These are phyloP conservation scores for Ophiobolus disseminans DNA, from an alignment of 2,329 filamentous ascomycete genomes.

Conservation along the genomic window DNA sequence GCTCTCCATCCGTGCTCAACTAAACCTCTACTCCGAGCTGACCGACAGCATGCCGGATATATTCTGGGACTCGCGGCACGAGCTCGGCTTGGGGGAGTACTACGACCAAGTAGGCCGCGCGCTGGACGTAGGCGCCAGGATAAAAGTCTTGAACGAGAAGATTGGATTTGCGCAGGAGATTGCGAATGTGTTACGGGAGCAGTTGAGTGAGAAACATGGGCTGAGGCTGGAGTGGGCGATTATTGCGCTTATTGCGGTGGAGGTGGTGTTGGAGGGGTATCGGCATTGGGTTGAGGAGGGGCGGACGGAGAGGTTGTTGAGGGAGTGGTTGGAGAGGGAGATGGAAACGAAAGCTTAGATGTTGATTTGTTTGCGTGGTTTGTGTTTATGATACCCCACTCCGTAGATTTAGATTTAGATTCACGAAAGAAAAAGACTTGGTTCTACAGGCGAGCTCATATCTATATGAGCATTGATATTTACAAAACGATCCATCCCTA, in stretches of 20 bases:
- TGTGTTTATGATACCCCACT: conserved; percentile 32
- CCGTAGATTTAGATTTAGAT: conserved; percentile 7
- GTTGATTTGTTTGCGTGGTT: not conserved
- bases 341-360: no score
- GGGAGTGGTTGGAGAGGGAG: conserved; percentile 61
- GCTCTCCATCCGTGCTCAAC: conserved; percentile 83
- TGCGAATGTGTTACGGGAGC: conserved; percentile 84
- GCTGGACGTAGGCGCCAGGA: conserved; percentile 88
- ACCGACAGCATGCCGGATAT: conserved; percentile 94
- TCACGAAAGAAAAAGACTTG: conserved; percentile 27
- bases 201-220: conserved; percentile 88
- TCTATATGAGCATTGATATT: conserved; percentile 32
- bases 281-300: conserved; percentile 71
- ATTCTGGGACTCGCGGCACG: conserved; percentile 92
- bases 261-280: conserved; percentile 86
- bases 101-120: conserved; percentile 92
- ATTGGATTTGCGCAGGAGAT: conserved; percentile 98
- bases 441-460: conserved; percentile 33
- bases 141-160: conserved; percentile 91
- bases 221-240: conserved; percentile 93
- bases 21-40: conserved; percentile 96
- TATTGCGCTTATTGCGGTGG: conserved; percentile 89
- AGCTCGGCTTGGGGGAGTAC: conserved; percentile 89
- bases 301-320: conserved; percentile 59
- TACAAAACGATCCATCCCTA: conserved; percentile 28